Evolutionary conservation across 2,329 filamentous ascomycete genomes (phyloP).

Genomic region (Aspergillus pseudoviridinutans): DNA sequence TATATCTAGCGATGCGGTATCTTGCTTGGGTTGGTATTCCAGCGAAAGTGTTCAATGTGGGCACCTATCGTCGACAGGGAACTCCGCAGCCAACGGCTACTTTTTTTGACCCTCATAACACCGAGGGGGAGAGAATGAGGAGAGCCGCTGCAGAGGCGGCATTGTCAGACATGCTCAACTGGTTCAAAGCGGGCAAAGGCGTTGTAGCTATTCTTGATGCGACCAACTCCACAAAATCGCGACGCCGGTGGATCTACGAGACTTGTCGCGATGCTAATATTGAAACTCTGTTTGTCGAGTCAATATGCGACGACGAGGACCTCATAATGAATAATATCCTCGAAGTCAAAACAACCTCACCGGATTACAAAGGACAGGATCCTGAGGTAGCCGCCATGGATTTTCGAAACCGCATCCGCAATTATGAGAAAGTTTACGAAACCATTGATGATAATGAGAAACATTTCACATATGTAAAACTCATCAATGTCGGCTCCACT

Average conservation of each 20-base stretch:
- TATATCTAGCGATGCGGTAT: constrained; percentile 74
- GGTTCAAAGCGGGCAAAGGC: constrained; percentile 75
- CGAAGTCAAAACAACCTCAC: constrained; percentile 94
- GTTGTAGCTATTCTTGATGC: constrained; percentile 93
- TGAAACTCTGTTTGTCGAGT: constrained; percentile 93
- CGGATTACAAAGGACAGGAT: constrained; percentile 91
- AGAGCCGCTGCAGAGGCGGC: constrained; percentile 87
- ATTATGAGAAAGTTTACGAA: constrained; percentile 96
- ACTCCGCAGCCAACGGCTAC: constrained; percentile 88
- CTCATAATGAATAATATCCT: constrained; percentile 98
- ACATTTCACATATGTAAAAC: constrained; percentile 89
- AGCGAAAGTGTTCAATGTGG: constrained; percentile 94
- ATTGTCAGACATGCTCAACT: constrained; percentile 86
- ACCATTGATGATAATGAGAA: constrained; percentile 87
- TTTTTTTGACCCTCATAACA: constrained; percentile 90
- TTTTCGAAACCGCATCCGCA: constrained; percentile 89
- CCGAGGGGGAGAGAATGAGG: constrained; percentile 84
- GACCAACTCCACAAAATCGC: constrained; percentile 89
- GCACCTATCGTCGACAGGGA: constrained; percentile 84
- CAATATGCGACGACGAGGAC: constrained; percentile 91
- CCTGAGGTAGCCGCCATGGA: constrained; percentile 86
- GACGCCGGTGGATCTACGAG: constrained; percentile 87
- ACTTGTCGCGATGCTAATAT: constrained; percentile 70
- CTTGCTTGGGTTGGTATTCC: constrained; percentile 94
- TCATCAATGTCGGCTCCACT: constrained; percentile 92